Conservation (phyloP, 2,329 filamentous ascomycete species). For the Elsinoe ampelina region DNA sequence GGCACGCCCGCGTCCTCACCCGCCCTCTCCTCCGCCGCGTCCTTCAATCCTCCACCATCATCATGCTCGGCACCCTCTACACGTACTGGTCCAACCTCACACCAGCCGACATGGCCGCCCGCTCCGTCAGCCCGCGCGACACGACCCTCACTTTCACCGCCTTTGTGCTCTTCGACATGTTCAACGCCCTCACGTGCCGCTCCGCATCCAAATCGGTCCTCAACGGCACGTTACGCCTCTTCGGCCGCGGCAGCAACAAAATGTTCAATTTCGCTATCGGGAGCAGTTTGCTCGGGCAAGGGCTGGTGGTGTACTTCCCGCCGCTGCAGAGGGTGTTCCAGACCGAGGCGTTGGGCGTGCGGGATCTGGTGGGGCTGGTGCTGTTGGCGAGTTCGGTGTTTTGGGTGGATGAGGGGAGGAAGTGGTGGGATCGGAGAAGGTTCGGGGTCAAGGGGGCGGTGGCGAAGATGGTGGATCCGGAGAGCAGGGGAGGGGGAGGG, state of each 20-base stretch:
- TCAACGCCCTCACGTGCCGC: conserved; percentile 89
- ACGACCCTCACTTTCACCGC: conserved; percentile 99
- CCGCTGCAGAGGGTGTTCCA: conserved; percentile 92
- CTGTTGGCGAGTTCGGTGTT: conserved; percentile 81
- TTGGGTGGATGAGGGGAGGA: conserved; percentile 86
- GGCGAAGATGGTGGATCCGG: conserved; percentile 1
- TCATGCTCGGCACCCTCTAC: conserved; percentile 84
- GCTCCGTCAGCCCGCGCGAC: conserved; percentile 75
- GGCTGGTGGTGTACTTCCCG: conserved; percentile 88
- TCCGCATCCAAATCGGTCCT: conserved; percentile 85
- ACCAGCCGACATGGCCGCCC: conserved; percentile 50
- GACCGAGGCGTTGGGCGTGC: conserved; percentile 70
- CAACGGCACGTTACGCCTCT: conserved; percentile 55
- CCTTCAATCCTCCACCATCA: conserved; percentile 74
- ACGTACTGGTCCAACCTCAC: conserved; percentile 91
- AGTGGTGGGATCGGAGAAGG: conserved; percentile 55
- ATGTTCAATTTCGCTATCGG: conserved; percentile 96
- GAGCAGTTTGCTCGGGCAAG: conserved; percentile 73
- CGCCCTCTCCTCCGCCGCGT: conserved; percentile 72
- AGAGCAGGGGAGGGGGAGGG: neutral
- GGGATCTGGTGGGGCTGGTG: conserved; percentile 65
- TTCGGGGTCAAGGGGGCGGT: conserved; percentile 1
- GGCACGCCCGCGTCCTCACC: conserved; percentile 86
- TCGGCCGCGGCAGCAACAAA: conserved; percentile 73
- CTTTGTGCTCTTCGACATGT: conserved; percentile 99